phyloP scores from a whole-genome alignment of 352 stramenopile species.

The Pythium phragmiticola region DNA sequence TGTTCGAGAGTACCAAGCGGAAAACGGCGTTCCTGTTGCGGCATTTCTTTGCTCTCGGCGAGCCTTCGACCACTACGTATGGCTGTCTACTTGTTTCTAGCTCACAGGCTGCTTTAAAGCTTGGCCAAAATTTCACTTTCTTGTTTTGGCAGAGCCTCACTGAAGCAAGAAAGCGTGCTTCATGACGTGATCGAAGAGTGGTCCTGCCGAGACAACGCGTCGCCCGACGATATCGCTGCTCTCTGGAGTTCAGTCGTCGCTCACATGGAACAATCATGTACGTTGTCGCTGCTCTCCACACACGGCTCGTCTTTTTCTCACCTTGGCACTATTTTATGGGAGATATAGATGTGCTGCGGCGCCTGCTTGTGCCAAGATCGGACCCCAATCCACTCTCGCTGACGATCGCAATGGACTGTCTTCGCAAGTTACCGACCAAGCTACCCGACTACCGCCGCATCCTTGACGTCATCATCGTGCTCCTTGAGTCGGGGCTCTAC shows the following conservation, averaged over 20 bases:
- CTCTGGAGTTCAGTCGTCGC: slow-evolving; percentile 65
- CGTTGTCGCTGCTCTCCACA: not conserved
- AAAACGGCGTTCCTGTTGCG: slow-evolving; percentile 73
- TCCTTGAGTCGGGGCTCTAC: slow-evolving; percentile 57
- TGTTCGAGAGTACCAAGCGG: slow-evolving; percentile 45
- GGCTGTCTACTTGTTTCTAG: not conserved
- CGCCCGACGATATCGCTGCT: slow-evolving; percentile 38
- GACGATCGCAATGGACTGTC: slow-evolving; percentile 69
- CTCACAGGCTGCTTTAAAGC: not conserved
- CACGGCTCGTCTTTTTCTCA: too few species aligned
- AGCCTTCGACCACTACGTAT: slow-evolving; percentile 22
- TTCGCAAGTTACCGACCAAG: slow-evolving; percentile 50
- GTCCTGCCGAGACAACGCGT: slow-evolving; percentile 42
- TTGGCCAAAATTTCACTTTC: not conserved
- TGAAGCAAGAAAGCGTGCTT: slow-evolving; percentile 42
- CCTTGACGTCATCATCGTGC: slow-evolving; percentile 45
- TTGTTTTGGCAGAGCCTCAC: slow-evolving; percentile 3
- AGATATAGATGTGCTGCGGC: slow-evolving; percentile 53
- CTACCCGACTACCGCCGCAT: slow-evolving; percentile 66
- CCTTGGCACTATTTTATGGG: too few species aligned
- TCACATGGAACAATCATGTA: slow-evolving; percentile 75
- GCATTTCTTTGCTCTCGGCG: slow-evolving; percentile 68
- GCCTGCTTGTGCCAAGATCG: slow-evolving; percentile 39
- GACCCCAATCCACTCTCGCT: slow-evolving; percentile 54
- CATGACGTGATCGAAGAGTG: slow-evolving; percentile 70